Percentiles rank a stretch among this genome's conserved stretches.
phyloP scores from a whole-genome alignment of 2,329 filamentous ascomycete species.

The Biscogniauxia marginata region DNA sequence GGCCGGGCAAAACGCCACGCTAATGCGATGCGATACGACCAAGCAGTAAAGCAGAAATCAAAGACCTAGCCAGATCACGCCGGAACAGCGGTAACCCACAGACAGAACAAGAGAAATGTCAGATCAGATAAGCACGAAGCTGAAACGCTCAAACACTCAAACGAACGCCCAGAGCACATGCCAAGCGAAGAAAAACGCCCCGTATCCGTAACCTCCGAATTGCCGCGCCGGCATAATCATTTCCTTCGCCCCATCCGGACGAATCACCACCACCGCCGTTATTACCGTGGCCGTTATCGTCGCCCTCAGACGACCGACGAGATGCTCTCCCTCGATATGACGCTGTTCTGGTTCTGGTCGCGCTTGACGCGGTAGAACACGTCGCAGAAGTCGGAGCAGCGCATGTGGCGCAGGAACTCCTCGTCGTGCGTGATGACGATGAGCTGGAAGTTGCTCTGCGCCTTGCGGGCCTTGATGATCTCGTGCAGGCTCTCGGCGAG shows the following conservation, averaged over 20 bases:
- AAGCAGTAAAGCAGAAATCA: no score
- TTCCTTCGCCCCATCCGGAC: neutral
- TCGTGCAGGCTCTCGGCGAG: constrained; percentile 80
- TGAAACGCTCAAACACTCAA: no score
- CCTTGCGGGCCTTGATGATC: constrained; percentile 80
- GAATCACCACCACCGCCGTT: neutral
- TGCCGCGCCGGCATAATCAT: no score
- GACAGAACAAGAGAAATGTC: no score
- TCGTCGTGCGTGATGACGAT: constrained; percentile 99
- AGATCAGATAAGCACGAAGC: no score
- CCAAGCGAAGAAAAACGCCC: no score
- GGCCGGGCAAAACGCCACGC: no score
- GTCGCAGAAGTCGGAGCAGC: constrained; percentile 89
- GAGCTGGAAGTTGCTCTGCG: constrained; percentile 93
- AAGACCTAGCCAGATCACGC: no score
- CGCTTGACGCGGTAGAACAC: constrained; percentile 85
- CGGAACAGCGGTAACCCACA: no score
- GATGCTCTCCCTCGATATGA: constrained; percentile 71
- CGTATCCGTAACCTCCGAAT: no score
- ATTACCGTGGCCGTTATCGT: neutral
- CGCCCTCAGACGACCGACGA: constrained; percentile 42
- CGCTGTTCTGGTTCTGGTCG: constrained; percentile 81
- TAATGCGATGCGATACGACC: no score
- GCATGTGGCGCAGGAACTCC: constrained; percentile 90
- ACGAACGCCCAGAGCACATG: no score